phyloP scores from a whole-genome alignment of 306 rosid species.

The Coriaria nepalensis region DNA sequence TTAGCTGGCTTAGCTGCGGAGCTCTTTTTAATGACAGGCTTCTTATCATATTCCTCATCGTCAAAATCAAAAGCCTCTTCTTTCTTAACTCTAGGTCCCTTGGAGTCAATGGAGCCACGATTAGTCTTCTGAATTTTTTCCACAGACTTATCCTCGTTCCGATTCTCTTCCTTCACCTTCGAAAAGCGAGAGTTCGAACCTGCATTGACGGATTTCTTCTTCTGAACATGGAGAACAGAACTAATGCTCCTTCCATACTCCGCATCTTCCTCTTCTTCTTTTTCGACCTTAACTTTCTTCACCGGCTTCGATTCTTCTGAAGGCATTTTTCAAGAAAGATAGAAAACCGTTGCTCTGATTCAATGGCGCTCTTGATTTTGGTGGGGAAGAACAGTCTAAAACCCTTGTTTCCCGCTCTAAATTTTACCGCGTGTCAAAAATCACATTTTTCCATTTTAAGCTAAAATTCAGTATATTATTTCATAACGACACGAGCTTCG shows the following conservation, averaged over 20 bases:
- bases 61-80: slow-evolving; percentile 15
- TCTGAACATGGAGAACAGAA: slow-evolving; percentile 10
- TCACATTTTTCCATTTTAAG: too few relatives aligned
- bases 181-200: slow-evolving; percentile 19
- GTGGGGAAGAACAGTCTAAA: too few relatives aligned
- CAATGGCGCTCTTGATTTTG: too few relatives aligned
- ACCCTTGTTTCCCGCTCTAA: too few relatives aligned
- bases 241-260: slow-evolving; percentile 21
- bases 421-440: too few relatives aligned
- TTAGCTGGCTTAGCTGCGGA: slow-evolving; percentile 4
- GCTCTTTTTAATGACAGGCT: slow-evolving; percentile 9
- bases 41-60: slow-evolving; percentile 16
- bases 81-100: slow-evolving; percentile 33
- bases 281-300: slow-evolving; percentile 17
- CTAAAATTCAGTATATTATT: too few relatives aligned
- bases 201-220: slow-evolving; percentile 22
- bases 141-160: slow-evolving; percentile 5
- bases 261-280: slow-evolving; percentile 20
- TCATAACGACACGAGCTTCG: too few relatives aligned
- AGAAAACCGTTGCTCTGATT: too few relatives aligned
- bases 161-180: slow-evolving; percentile 35
- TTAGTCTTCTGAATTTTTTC: slow-evolving; percentile 6
- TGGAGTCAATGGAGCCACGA: slow-evolving; percentile 9
- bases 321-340: slow-evolving; percentile 24
- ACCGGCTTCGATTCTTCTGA: slow-evolving; percentile 35